Evolutionary conservation across 345 rosid genomes (phyloP), one percentile per base, ranked within the genome.

Genomic region (Toxicodendron radicans): DNA sequence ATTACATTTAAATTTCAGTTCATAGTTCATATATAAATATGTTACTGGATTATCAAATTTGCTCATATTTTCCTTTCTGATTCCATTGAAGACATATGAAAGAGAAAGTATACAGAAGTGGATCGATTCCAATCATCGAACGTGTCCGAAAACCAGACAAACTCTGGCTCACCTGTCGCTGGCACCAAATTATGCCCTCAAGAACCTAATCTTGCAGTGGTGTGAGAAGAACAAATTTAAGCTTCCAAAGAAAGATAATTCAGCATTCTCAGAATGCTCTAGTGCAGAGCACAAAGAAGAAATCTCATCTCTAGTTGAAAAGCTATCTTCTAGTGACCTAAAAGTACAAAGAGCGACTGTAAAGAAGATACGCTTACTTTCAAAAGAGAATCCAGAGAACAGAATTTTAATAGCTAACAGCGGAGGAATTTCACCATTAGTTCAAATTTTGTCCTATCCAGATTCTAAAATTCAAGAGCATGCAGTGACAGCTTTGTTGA

Each of bases 101-200:
- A 85, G 88, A 70, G 90, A 84, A 10, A 86, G 95, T 80, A 85
- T 93, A 65, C 84, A 85, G 73, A 91, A 88, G 72, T 93, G 98
- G 98, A 79, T 93, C 70, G 90, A 84, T 21, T 76, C 89, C 6
- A 82, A 81, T 20, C 91, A 93, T n/a, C 75, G 79, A 65, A 91
- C 91, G 0, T 93, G 98, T 64, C 98, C 98, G 0, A 89, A 90
- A 79, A 89, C 97, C 1, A 76, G 90, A 64, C 89, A 91, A 66
- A 76, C 81, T 4, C 77, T 90, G 58, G 81, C 68, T 56, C 92
- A 93, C 80, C 73, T 84, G 52, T 84, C 91, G 1, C 68, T 91
- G 14, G 91, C 97, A 0, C 90, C 97, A 4, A 93, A 91, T 71
- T 88, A 52, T 45, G 97, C 90, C 1, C 86, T 93, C 61, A 90